phyloP scores from a whole-genome alignment of 192 early-diverging fungal genomes.

The Ambispora gerdemannii region DNA sequence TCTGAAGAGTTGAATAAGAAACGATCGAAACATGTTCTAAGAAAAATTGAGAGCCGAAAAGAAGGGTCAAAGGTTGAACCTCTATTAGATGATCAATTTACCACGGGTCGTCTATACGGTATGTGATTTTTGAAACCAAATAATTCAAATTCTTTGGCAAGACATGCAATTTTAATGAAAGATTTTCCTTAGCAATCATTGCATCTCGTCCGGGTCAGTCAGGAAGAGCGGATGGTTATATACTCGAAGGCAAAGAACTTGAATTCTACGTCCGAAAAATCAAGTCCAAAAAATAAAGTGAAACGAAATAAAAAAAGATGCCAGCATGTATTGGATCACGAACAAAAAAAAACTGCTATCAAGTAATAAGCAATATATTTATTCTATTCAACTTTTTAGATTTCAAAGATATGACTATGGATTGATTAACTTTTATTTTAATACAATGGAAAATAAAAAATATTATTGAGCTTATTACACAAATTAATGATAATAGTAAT shows the following conservation, averaged over 20 bases:
- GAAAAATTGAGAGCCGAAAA: conserved; percentile 85
- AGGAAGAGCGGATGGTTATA: conserved; percentile 96
- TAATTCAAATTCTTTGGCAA: not conserved
- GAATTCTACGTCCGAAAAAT: conserved; percentile 96
- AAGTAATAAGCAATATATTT: too few species aligned
- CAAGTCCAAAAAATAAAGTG: conserved; percentile 63
- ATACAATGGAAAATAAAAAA: too few species aligned
- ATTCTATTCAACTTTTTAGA: too few species aligned
- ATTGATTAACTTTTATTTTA: too few species aligned
- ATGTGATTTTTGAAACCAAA: not conserved
- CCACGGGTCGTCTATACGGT: conserved; percentile 82
- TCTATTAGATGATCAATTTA: conserved; percentile 91
- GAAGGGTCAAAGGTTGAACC: conserved; percentile 79
- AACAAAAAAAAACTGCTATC: too few species aligned
- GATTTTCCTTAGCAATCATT: conserved; percentile 66
- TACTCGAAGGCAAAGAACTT: conserved; percentile 99
- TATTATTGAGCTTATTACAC: too few species aligned
- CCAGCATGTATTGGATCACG: too few species aligned
- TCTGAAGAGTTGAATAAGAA: conserved; percentile 69
- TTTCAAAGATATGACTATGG: too few species aligned
- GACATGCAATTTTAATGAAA: not conserved
- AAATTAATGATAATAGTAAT: too few species aligned
- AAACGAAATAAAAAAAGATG: too few species aligned
- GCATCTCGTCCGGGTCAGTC: conserved; percentile 97
- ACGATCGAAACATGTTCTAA: conserved; percentile 86